Base-by-base conservation (phyloP, 176 grass and related monocot species). In the Oryza coarctata region DNA sequence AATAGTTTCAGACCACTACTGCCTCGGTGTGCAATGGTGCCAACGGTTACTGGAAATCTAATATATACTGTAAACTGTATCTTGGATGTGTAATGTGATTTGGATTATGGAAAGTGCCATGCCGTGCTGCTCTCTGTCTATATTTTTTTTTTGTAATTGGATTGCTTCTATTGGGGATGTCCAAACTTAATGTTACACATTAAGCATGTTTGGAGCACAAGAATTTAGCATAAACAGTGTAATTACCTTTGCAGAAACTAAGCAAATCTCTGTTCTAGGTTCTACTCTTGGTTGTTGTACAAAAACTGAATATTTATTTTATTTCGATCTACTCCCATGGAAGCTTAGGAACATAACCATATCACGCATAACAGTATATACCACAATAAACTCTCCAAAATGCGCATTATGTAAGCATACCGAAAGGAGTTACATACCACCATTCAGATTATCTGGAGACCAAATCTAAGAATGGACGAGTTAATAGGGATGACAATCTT, bases 321-420 rank as follows among this genome's bases (percentile, higher is more conserved):
- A n/a, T n/a, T n/a, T n/a, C n/a, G n/a, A n/a, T n/a, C n/a, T n/a
- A n/a, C n/a, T n/a, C n/a, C n/a, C n/a, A n/a, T n/a, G n/a, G n/a
- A n/a, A n/a, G n/a, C n/a, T n/a, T n/a, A n/a, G n/a, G n/a, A n/a
- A n/a, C n/a, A n/a, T n/a, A n/a, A n/a, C n/a, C n/a, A n/a, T n/a
- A n/a, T n/a, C 25, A 77, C 9, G 32, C 30, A 38, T 35, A 8
- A 11, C 20, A 31, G 33, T 27, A 80, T 40, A 36, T 55, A 28
- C 65, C 73, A 25, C 40, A 68, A 88, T 84, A 63, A 70, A 30
- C 45, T 66, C 33, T 71, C 20, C 14, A 55, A 32, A 47, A 65
- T 57, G 50, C 4, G n/a, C 69, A 35, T 23, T 71, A 33, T 34
- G 15, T 30, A 55, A 83, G 36, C 66, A 65, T 43, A 38, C 17